phyloP scores from a whole-genome alignment of 208 protist genomes.

The Leishmania turanica region DNA sequence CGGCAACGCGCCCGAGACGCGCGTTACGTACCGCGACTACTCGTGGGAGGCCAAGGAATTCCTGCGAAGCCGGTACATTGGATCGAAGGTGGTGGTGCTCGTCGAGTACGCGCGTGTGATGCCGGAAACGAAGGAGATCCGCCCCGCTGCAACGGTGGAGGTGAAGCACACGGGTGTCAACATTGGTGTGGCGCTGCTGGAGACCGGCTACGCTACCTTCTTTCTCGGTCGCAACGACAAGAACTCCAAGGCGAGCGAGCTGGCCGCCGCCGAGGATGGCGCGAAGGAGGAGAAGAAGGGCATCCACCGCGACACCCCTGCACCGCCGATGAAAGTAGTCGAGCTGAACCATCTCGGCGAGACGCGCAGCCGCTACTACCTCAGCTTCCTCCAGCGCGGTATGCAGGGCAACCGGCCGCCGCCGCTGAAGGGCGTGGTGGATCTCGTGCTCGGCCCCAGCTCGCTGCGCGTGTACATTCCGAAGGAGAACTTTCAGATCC shows the following conservation, averaged over 20 bases:
- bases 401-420: slow-evolving; percentile 86
- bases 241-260: slow-evolving; percentile 55
- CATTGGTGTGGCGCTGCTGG: slow-evolving; percentile 74
- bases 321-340: slow-evolving; percentile 56
- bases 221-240: slow-evolving; percentile 81
- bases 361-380: slow-evolving; percentile 80
- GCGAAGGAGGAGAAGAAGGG: slow-evolving; percentile 55
- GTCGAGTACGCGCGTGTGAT: slow-evolving; percentile 87
- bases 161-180: slow-evolving; percentile 64
- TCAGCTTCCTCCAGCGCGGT: slow-evolving; percentile 88
- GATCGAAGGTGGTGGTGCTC: slow-evolving; percentile 65
- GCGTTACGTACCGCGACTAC: slow-evolving; percentile 87
- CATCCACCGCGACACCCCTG: slow-evolving; percentile 43
- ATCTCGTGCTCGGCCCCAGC: slow-evolving; percentile 79
- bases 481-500: slow-evolving; percentile 89
- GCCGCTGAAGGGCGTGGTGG: slow-evolving; percentile 73
- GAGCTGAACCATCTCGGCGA: slow-evolving; percentile 87
- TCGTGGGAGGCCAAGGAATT: slow-evolving; percentile 90
- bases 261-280: slow-evolving; percentile 64
- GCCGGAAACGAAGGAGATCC: slow-evolving; percentile 81
- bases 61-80: slow-evolving; percentile 80
- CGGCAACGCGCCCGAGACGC: slow-evolving; percentile 75
- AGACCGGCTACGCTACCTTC: slow-evolving; percentile 80
- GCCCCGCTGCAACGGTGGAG: slow-evolving; percentile 65
- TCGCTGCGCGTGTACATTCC: slow-evolving; percentile 89